Evolutionary conservation across 805 yeast genomes (phyloP), one percentile per base, ranked within the genome.

Genomic region (Metschnikowia noctiluminum): DNA sequence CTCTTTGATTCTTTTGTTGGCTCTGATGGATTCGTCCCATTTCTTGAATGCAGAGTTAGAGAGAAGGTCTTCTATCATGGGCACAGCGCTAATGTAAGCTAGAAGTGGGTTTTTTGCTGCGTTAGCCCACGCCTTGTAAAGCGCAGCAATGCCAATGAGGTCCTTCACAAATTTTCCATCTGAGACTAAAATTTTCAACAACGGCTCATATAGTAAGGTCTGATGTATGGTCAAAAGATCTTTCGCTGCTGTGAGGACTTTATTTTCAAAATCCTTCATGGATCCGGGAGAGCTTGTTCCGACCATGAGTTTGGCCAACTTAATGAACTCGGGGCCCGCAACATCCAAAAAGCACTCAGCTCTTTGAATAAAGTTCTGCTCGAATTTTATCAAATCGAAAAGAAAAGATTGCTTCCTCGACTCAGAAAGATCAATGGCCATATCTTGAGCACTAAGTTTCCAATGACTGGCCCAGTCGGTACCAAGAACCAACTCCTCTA

Each of bases 351-450:
- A 84, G 3, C 85, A 80, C 52, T 76, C 74, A 2, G 90, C 84
- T 59, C 88, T 77, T 42, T 79, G 81, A 26, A 87, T 76, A 45
- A 85, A 85, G 14, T 81, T 76, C 57, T 85, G 88, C 55, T 88
- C 96, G 41, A 82, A 78, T 48, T 81, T 73, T 28, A 89, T 79
- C 42, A 88, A 68, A 61, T 89, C 96, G 65, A 85, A 89, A 4
- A 87, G 77, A 49, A 84, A 81, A 48, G 88, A 84, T 62, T 89
- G 96, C 35, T 81, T 74, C 57, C 80, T 81, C n/a, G 82, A 71
- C 46, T 81, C 79, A 10, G 65, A 63, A 10, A 76, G 75, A 45
- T 76, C 81, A 7, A 80, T 76, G 16, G 71, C 62, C 28, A 83
- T 60, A 42, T 82, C 85, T 26, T 78, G 81, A 2, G 75, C 73